phyloP scores from a whole-genome alignment of 352 stramenopile species.

The Phytophthora agathidicida region DNA sequence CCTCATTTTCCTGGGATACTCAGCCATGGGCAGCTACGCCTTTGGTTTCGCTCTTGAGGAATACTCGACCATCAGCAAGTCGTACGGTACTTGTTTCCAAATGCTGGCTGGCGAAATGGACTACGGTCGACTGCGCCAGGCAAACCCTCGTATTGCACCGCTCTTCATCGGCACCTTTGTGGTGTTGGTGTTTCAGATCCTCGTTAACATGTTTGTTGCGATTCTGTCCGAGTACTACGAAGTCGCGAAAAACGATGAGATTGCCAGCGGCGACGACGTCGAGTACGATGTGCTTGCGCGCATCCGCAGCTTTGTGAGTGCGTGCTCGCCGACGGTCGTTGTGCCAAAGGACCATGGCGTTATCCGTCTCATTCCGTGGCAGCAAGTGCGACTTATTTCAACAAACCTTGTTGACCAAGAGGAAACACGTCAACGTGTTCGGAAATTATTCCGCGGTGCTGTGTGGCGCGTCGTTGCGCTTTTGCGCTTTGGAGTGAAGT shows the following conservation, averaged over 20 bases:
- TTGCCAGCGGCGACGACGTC: slow-evolving; percentile 65
- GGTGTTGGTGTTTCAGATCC: slow-evolving; percentile 85
- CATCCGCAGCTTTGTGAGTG: slow-evolving; percentile 75
- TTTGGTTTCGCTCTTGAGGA: slow-evolving; percentile 86
- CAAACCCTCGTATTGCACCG: slow-evolving; percentile 79
- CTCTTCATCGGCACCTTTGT: slow-evolving; percentile 89
- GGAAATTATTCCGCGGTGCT: slow-evolving; percentile 83
- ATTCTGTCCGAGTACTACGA: slow-evolving; percentile 91
- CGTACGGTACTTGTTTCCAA: slow-evolving; percentile 85
- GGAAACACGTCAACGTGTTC: slow-evolving; percentile 76
- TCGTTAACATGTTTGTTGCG: slow-evolving; percentile 92
- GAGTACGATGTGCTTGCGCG: slow-evolving; percentile 89
- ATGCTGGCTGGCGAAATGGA: slow-evolving; percentile 89
- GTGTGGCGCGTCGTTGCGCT: slow-evolving; percentile 90
- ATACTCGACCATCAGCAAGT: slow-evolving; percentile 84
- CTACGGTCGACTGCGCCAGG: slow-evolving; percentile 75
- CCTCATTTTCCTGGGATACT: slow-evolving; percentile 88
- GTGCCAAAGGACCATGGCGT: slow-evolving; percentile 76
- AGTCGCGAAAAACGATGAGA: slow-evolving; percentile 78
- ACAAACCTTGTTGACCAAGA: slow-evolving; percentile 90
- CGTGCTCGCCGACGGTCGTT: slow-evolving; percentile 81
- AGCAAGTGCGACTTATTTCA: slow-evolving; percentile 85
- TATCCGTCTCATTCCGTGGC: slow-evolving; percentile 70
- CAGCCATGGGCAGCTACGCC: slow-evolving; percentile 83
- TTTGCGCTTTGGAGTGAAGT: slow-evolving; percentile 88